Evolutionary conservation across 176 grass and related monocot genomes (phyloP).

Genomic region (Avena insularis): DNA sequence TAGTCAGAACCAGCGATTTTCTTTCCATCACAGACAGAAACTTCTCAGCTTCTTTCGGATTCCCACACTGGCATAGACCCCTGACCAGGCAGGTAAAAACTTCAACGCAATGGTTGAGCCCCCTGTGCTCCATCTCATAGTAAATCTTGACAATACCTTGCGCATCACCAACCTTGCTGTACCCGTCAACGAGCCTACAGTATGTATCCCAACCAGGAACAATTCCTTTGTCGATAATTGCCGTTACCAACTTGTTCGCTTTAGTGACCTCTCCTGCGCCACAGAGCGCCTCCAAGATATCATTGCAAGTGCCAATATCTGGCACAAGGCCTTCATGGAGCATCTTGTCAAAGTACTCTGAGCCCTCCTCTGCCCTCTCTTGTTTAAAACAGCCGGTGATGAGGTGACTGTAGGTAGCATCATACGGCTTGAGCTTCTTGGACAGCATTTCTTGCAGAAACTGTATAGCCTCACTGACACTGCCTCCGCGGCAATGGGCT

Average conservation of each 20-base stretch:
- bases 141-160: slow-evolving; percentile 68
- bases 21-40: slow-evolving; percentile 52
- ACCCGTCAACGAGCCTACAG: slow-evolving; percentile 58
- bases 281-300: slow-evolving; percentile 55
- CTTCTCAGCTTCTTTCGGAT: slow-evolving; percentile 75
- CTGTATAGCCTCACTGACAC: slow-evolving; percentile 46
- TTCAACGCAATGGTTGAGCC: slow-evolving; percentile 32
- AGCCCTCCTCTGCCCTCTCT: slow-evolving; percentile 49
- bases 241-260: slow-evolving; percentile 60
- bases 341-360: slow-evolving; percentile 67
- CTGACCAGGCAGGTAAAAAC: slow-evolving; percentile 55
- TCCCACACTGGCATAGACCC: slow-evolving; percentile 66
- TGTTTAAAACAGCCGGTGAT: slow-evolving; percentile 54
- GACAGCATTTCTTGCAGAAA: slow-evolving; percentile 73
- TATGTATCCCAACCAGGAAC: slow-evolving; percentile 62
- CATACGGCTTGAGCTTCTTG: slow-evolving; percentile 65
- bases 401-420: slow-evolving; percentile 72
- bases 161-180: slow-evolving; percentile 46
- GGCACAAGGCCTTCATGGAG: slow-evolving; percentile 61
- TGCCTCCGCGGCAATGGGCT: slow-evolving; percentile 27
- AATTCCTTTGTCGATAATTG: slow-evolving; percentile 60
- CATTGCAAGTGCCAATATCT: slow-evolving; percentile 42
- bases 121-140: slow-evolving; percentile 74
- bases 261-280: slow-evolving; percentile 52
- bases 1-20: slow-evolving; percentile 45